phyloP scores from a whole-genome alignment of 257 asterid genomes.

The Echites panduratus region DNA sequence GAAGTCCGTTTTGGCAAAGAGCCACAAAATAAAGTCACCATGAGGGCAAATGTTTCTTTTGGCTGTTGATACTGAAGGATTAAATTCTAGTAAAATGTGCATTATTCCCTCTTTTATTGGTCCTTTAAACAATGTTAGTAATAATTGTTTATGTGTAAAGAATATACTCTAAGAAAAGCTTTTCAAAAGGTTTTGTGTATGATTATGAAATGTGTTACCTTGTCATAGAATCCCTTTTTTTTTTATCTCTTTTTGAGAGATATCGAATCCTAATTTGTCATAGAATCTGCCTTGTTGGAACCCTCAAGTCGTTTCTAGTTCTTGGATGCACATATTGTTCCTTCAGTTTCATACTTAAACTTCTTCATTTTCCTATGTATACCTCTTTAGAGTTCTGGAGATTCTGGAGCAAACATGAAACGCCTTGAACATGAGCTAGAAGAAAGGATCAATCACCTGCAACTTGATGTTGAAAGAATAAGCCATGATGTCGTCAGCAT shows the following conservation, averaged over 20 bases:
- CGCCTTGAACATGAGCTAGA: constrained; percentile 17
- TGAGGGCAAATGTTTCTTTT: background rate
- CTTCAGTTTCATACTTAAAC: background rate
- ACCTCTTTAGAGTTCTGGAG: constrained; percentile 10
- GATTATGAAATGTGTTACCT: background rate
- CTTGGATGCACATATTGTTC: background rate
- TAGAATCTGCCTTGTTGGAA: no score
- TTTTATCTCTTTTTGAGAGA: background rate
- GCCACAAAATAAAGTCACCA: background rate
- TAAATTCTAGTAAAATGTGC: background rate
- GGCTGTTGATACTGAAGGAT: background rate
- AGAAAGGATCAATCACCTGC: constrained; percentile 13
- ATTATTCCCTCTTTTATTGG: background rate
- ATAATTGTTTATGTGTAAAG: background rate
- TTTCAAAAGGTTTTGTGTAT: background rate
- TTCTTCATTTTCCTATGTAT: background rate
- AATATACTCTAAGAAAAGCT: background rate
- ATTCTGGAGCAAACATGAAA: constrained; percentile 8
- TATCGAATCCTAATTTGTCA: no score
- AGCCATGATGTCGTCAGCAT: constrained; percentile 13
- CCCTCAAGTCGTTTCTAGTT: background rate
- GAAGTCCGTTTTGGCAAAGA: background rate
- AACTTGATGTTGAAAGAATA: constrained; percentile 6
- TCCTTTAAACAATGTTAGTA: background rate
- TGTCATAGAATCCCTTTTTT: background rate